These are phyloP conservation scores for Cubamyces lactineus DNA, from an alignment of 768 basidiomycete species.

Conservation along the genomic window DNA sequence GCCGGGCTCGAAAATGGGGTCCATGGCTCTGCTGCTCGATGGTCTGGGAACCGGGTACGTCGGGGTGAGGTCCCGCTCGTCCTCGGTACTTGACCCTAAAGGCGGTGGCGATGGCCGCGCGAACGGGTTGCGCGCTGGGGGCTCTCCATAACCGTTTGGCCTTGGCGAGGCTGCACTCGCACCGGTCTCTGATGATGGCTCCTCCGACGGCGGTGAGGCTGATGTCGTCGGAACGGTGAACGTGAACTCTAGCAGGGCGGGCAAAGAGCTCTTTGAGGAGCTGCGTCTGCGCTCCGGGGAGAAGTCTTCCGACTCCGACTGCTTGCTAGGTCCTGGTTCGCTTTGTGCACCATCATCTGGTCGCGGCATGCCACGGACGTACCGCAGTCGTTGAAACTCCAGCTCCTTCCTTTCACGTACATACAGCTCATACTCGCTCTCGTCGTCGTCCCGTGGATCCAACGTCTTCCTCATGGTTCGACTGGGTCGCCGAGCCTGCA, in stretches of 20 bases:
- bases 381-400: constrained; percentile 1
- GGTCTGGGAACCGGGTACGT: constrained; percentile 4
- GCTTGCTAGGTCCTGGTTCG: background rate
- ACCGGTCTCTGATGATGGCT: background rate
- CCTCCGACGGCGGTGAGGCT: background rate
- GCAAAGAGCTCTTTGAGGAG: background rate
- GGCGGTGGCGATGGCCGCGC: background rate
- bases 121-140: constrained; percentile 8
- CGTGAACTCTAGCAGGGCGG: constrained; percentile 16
- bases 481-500: background rate
- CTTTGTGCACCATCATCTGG: background rate
- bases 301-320: background rate
- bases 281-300: constrained; percentile 1
- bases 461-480: background rate
- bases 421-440: background rate
- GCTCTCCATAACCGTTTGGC: background rate
- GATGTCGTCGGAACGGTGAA: constrained; percentile 15
- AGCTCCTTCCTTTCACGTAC: background rate
- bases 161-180: background rate
- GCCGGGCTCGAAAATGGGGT: background rate
- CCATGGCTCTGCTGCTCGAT: background rate
- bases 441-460: background rate
- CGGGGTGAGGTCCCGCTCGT: constrained; percentile 14
- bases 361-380: background rate
- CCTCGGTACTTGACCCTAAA: background rate